phyloP scores from a whole-genome alignment of 441 rosid species.

The Adansonia grandidieri region DNA sequence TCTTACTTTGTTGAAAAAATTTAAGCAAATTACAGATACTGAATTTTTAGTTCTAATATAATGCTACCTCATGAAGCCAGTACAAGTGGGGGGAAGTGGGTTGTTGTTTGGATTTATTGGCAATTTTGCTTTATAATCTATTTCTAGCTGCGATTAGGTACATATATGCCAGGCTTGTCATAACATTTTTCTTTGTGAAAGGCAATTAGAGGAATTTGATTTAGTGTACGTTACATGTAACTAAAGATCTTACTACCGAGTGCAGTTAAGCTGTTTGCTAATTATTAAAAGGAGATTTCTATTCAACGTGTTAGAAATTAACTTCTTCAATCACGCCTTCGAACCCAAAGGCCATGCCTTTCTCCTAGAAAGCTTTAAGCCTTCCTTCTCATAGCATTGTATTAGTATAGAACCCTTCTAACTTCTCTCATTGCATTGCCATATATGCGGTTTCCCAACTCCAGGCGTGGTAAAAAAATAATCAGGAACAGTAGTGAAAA shows the following conservation, averaged over 20 bases:
- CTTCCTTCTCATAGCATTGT: no score
- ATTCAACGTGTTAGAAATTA: neutral
- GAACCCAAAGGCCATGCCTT: neutral
- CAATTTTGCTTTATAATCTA: slow-evolving; percentile 23
- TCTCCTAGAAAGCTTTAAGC: neutral
- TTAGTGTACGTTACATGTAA: neutral
- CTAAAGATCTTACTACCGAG: slow-evolving; percentile 2
- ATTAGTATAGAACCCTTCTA: no score
- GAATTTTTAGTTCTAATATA: slow-evolving; percentile 10
- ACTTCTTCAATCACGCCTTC: neutral
- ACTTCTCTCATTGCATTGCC: no score
- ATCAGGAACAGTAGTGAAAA: no score
- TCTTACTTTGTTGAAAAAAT: slow-evolving; percentile 9
- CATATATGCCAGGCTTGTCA: neutral
- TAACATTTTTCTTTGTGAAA: neutral
- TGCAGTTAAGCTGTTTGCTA: neutral
- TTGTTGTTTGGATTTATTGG: slow-evolving; percentile 14
- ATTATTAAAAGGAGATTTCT: neutral
- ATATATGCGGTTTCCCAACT: no score
- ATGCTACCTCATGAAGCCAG: slow-evolving; percentile 20
- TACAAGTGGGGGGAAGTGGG: slow-evolving; percentile 23
- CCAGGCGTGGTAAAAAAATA: no score
- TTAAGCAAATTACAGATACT: neutral
- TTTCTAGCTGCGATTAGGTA: neutral
- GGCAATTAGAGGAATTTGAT: neutral